Base-by-base conservation (phyloP, 2,329 filamentous ascomycete genomes). In the Stylonectria norvegica region DNA sequence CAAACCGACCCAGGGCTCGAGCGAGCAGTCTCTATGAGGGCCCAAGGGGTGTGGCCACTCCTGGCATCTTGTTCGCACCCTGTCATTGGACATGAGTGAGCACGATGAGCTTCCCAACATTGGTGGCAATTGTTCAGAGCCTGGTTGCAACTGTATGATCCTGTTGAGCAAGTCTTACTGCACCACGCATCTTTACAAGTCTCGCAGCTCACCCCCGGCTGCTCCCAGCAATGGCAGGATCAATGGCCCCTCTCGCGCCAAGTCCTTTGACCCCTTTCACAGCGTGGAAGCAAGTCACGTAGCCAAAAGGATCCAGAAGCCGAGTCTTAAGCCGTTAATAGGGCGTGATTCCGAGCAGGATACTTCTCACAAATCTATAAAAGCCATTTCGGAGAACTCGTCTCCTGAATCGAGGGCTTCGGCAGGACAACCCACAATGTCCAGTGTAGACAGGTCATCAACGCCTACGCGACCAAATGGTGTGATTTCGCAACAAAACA, bases 101-200 rank as follows among this genome's bases (percentile, higher is more conserved):
- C 36, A 45, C 33, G 36, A 42, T 40, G 37, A 14, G 19, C 27
- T 35, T 18, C 38, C 40, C 20, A 36, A 42, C 20, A 42, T 52
- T 19, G 47, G 52, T 36, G 36, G 45, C 31, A 44, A 31, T 35
- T 56, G 47, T 23, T 38, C 40, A 28, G 38, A 40, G 31, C 36
- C 43, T n/a, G 31, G 33, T 11, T 51, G 48, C 22, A 20, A 34
- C n/a, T 42, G 22, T n/a, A 46, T 28, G 9, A 27, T 55, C 14
- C 34, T 45, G 14, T 32, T 45, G 22, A 32, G 30, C 28, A 52
- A 50, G 10, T 29, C 8, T 15, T 52, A 48, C 31, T 56, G 53
- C 16, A 29, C 40, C 17, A 9, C n/a, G 5, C 52, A 55, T 32
- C 34, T n/a, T n/a, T n/a, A n/a, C n/a, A 47, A 19, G 8, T 12